phyloP scores from a whole-genome alignment of 1,284 basidiomycete genomes.

The Trichosporon sp. region DNA sequence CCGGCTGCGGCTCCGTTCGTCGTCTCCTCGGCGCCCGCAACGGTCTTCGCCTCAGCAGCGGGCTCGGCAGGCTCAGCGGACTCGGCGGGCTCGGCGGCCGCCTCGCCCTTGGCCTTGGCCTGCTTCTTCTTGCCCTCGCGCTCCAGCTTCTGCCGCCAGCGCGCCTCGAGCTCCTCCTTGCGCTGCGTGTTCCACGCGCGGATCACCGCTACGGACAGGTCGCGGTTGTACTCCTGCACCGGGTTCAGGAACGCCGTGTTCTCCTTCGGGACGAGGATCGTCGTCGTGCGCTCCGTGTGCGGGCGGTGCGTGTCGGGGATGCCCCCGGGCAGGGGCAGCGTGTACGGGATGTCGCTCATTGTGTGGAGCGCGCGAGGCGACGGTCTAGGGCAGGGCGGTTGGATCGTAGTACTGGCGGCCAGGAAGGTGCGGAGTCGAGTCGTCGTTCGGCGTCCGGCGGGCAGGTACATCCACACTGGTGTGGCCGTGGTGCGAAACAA shows the following conservation, averaged over 20 bases:
- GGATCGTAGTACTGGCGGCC: too few relatives aligned
- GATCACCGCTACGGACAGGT: conserved; percentile 86
- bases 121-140: conserved; percentile 23
- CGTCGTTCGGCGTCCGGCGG: not conserved
- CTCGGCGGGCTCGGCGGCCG: conserved; percentile 29
- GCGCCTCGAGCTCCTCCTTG: conserved; percentile 56
- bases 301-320: conserved; percentile 71
- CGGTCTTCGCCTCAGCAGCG: not conserved
- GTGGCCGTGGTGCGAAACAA: not conserved
- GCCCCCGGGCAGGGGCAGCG: conserved; percentile 35
- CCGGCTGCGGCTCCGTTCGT: not conserved
- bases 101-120: conserved; percentile 11
- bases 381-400: too few relatives aligned
- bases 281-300: conserved; percentile 78
- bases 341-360: conserved; percentile 28
- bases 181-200: conserved; percentile 60
- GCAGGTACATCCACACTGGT: not conserved
- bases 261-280: conserved; percentile 68
- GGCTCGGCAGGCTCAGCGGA: conserved; percentile 21
- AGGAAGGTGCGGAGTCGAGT: not conserved
- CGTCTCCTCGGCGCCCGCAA: not conserved
- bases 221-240: conserved; percentile 97
- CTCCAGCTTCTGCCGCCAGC: conserved; percentile 44
- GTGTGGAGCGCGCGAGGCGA: not conserved
- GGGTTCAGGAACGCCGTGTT: conserved; percentile 93